Evolutionary conservation across 805 yeast genomes (phyloP).

Genomic region (Schizosaccharomyces japonicus): DNA sequence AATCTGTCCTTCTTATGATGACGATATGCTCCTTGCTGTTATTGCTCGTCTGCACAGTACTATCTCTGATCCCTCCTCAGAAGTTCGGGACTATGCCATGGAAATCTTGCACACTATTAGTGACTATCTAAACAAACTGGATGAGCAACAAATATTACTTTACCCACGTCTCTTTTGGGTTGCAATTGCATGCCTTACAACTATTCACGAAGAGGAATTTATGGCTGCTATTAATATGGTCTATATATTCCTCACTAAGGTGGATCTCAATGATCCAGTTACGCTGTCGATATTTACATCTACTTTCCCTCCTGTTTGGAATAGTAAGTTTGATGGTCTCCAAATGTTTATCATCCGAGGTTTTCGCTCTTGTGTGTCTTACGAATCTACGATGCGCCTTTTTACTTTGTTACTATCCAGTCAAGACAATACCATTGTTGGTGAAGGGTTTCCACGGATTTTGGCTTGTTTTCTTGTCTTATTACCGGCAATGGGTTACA

Average conservation of each 20-base stretch:
- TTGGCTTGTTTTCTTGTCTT: slow-evolving; percentile 19
- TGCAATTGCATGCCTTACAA: slow-evolving; percentile 68
- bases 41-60: slow-evolving; percentile 80
- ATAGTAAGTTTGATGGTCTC: slow-evolving; percentile 73
- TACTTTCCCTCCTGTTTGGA: slow-evolving; percentile 89
- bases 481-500: not conserved
- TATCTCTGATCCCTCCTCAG: slow-evolving; percentile 65
- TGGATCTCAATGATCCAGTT: slow-evolving; percentile 64
- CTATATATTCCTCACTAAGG: slow-evolving; percentile 46
- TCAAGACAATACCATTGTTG: slow-evolving; percentile 53
- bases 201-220: slow-evolving; percentile 81
- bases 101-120: slow-evolving; percentile 89
- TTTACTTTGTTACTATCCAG: slow-evolving; percentile 46
- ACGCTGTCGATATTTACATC: slow-evolving; percentile 62
- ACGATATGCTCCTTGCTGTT: slow-evolving; percentile 78
- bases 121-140: slow-evolving; percentile 70
- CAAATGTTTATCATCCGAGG: slow-evolving; percentile 65
- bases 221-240: slow-evolving; percentile 57
- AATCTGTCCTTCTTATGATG: slow-evolving; percentile 56
- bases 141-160: slow-evolving; percentile 51
- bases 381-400: slow-evolving; percentile 51
- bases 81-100: slow-evolving; percentile 90
- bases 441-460: slow-evolving; percentile 43
- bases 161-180: slow-evolving; percentile 94
- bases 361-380: slow-evolving; percentile 53